Base-by-base conservation (phyloP, 345 rosid genomes). In the Eucalyptus regnans region DNA sequence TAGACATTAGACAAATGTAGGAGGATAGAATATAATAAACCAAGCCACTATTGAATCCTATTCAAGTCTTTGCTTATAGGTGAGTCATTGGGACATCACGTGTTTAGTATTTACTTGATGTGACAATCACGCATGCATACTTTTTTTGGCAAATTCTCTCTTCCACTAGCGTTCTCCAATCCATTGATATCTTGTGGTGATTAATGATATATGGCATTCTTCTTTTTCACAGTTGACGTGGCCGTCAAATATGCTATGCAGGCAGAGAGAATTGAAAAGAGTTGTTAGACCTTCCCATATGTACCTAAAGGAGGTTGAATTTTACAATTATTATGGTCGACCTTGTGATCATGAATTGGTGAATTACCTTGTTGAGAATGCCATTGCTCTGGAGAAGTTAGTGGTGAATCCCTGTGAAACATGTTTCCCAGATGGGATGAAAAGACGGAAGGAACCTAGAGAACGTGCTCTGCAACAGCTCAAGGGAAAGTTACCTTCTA, bases 171-270 rank as follows among this genome's bases (percentile, higher is more conserved):
- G 4, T 56, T 56, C 62, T 56, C 29, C 62, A 9, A 23, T 23
- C 29, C 62, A 56, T 56, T 6, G 3, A 56, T 56, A 9, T 56
- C 12, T 56, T 56, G 29, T 4, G 62, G 62, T 56, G 62, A 56
- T 23, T 6, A 22, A 56, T 56, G 10, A 56, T 9, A 23, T 22
- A 8, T 1, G 6, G 29, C 29, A 56, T 56, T 56, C 62, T 56
- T 56, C 62, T 56, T 56, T 56, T 56, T 56, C 62, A 56, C 13
- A 56, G 6, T 56, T 56, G 62, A 56, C 4, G 6, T 2, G 6
- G 29, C 29, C 62, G 0, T 9, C 13, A 9, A 0, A 22, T 2
- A 22, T 56, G 62, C 62, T 22, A 23, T 56, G 62, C 6, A 4
- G 29, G 29, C 6, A 56, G 3, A 23, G 62, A 56, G 62, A 56